Evolutionary conservation across 495 filamentous ascomycete genomes (phyloP).

Genomic region (Pseudomonodictys pantanalensis): DNA sequence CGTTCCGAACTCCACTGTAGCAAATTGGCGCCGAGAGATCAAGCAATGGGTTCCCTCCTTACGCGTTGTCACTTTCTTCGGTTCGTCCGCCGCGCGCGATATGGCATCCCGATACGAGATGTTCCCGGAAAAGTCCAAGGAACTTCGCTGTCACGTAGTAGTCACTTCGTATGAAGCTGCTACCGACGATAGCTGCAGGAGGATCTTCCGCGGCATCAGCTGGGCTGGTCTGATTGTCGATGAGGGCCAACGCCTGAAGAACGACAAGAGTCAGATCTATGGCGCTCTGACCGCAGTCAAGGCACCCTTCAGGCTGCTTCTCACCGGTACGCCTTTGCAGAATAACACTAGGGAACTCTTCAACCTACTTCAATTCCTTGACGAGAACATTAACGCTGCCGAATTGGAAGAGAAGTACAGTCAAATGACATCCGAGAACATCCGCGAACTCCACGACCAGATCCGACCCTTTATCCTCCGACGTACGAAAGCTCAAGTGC

Average conservation of each 20-base stretch:
- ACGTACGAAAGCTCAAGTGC: slow-evolving; percentile 83
- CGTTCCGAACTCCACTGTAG: slow-evolving; percentile 88
- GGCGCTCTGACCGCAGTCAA: slow-evolving; percentile 65
- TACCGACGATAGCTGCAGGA: slow-evolving; percentile 60
- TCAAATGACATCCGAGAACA: slow-evolving; percentile 72
- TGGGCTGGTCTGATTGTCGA: slow-evolving; percentile 93
- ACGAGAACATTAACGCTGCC: slow-evolving; percentile 65
- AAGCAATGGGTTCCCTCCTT: slow-evolving; percentile 87
- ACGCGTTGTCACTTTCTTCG: slow-evolving; percentile 88
- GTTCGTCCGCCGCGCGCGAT: slow-evolving; percentile 64
- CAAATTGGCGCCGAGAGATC: slow-evolving; percentile 96
- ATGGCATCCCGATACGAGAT: slow-evolving; percentile 76
- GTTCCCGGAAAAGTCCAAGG: slow-evolving; percentile 59
- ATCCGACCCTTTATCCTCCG: slow-evolving; percentile 80
- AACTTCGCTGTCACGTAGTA: slow-evolving; percentile 82
- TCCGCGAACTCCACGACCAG: slow-evolving; percentile 73
- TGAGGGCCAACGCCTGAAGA: slow-evolving; percentile 95
- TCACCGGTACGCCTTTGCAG: slow-evolving; percentile 88
- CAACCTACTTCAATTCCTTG: slow-evolving; percentile 91
- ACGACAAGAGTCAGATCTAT: slow-evolving; percentile 81
- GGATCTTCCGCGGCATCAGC: slow-evolving; percentile 61
- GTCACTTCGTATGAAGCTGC: slow-evolving; percentile 93
- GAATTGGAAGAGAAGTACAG: slow-evolving; percentile 71
- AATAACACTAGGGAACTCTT: slow-evolving; percentile 94
- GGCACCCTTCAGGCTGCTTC: slow-evolving; percentile 73